A percentile compares a stretch with the other conserved stretches of the same genome.
phyloP scores from a whole-genome alignment of 345 rosid species.

The Passiflora organensis region DNA sequence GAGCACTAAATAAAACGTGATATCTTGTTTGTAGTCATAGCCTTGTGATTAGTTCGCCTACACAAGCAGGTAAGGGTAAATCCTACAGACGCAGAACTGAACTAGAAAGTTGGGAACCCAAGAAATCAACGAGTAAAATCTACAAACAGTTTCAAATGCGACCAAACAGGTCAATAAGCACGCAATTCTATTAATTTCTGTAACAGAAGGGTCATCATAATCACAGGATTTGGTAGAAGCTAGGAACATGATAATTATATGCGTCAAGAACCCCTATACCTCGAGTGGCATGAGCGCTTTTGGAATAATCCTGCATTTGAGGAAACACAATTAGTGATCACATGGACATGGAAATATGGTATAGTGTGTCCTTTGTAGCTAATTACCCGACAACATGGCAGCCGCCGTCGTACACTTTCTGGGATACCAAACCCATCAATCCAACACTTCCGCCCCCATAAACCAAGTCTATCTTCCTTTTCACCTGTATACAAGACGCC shows the following conservation, averaged over 20 bases:
- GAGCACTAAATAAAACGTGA: too few relatives aligned
- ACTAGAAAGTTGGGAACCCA: too few relatives aligned
- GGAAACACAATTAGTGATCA: slow-evolving; percentile 7
- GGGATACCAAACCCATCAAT: slow-evolving; percentile 88
- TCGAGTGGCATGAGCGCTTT: slow-evolving; percentile 89
- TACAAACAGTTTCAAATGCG: background rate
- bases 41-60: too few relatives aligned
- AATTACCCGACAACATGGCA: slow-evolving; percentile 89
- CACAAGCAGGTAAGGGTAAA: too few relatives aligned
- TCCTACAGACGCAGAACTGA: too few relatives aligned
- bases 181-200: too few relatives aligned
- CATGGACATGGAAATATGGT: background rate
- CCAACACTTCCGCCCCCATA: slow-evolving; percentile 99
- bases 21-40: too few relatives aligned
- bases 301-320: slow-evolving; percentile 80
- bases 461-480: slow-evolving; percentile 80
- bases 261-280: slow-evolving; percentile 32
- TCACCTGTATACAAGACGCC: slow-evolving; percentile 49
- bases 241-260: too few relatives aligned
- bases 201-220: slow-evolving; percentile 5
- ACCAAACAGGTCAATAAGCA: too few relatives aligned
- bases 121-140: background rate
- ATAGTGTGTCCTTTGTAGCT: slow-evolving; percentile 6
- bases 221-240: background rate
- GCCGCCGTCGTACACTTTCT: slow-evolving; percentile 77